phyloP scores from a whole-genome alignment of 1,284 basidiomycete species.

The Amylostereum chailletii region DNA sequence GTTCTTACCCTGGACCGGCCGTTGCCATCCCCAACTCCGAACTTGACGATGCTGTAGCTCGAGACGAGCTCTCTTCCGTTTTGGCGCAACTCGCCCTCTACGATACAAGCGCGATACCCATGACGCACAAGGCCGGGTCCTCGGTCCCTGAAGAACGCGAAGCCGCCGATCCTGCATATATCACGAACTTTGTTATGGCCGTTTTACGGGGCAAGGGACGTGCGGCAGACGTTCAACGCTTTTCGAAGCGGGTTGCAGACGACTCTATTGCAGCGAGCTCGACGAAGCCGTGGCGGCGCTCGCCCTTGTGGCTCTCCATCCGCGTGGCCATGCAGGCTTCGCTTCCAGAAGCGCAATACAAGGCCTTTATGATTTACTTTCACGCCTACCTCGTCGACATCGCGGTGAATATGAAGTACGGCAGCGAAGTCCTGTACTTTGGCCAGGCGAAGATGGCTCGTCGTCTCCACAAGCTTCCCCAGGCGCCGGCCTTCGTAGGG shows the following conservation, averaged over 20 bases:
- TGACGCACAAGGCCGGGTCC: constrained; percentile 22
- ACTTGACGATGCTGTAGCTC: constrained; percentile 19
- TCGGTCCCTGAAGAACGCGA: constrained; percentile 19
- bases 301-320: constrained; percentile 35
- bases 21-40: constrained; percentile 24
- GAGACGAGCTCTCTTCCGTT: neutral
- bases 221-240: constrained; percentile 20
- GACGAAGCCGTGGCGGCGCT: constrained; percentile 35
- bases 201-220: constrained; percentile 25
- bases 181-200: constrained; percentile 31
- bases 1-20: constrained; percentile 24
- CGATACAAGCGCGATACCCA: constrained; percentile 16
- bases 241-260: constrained; percentile 33
- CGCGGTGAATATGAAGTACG: no score
- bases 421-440: neutral
- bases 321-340: constrained; percentile 37
- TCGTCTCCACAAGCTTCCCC: constrained; percentile 28
- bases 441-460: constrained; percentile 27
- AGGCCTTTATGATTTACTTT: constrained; percentile 35
- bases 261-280: constrained; percentile 33
- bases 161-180: constrained; percentile 29
- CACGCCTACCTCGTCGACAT: constrained; percentile 15
- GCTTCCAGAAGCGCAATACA: constrained; percentile 27
- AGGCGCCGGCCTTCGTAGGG: constrained; percentile 11
- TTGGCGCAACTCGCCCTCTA: constrained; percentile 21